Evolutionary conservation across 495 filamentous ascomycete genomes (phyloP).

Genomic region (Penicillium longicatenatum): DNA sequence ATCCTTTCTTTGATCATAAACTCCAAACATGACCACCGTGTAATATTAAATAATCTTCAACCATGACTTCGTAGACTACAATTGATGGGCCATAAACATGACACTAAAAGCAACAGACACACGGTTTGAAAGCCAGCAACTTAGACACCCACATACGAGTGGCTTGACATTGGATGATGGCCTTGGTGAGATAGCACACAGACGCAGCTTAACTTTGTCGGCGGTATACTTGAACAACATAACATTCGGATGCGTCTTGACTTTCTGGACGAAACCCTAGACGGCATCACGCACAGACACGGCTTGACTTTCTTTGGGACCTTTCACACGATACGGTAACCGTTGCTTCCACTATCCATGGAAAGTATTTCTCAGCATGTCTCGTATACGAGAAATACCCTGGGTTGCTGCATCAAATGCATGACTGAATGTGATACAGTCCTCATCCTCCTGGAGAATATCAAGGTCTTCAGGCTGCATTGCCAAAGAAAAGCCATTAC

Average conservation of each 20-base stretch:
- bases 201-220: background rate
- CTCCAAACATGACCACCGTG: background rate
- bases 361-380: no score
- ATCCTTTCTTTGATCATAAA: background rate
- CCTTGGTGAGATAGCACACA: background rate
- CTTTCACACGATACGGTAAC: background rate
- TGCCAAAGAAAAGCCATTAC: background rate
- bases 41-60: background rate
- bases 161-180: background rate
- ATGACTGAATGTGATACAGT: background rate
- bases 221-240: background rate
- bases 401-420: background rate
- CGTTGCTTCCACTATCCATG: no score
- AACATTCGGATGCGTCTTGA: background rate
- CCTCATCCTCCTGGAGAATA: background rate
- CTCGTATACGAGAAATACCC: no score
- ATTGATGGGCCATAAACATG: background rate
- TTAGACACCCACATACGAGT: background rate
- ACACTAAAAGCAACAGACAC: background rate
- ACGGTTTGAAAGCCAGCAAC: background rate
- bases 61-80: background rate
- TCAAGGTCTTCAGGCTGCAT: background rate
- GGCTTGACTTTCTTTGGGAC: no score
- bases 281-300: background rate
- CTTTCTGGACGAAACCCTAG: background rate